A percentile compares a stretch with the other conserved stretches of the same genome.
Conservation (phyloP, 805 yeast genomes). For the Lachancea cidri region DNA sequence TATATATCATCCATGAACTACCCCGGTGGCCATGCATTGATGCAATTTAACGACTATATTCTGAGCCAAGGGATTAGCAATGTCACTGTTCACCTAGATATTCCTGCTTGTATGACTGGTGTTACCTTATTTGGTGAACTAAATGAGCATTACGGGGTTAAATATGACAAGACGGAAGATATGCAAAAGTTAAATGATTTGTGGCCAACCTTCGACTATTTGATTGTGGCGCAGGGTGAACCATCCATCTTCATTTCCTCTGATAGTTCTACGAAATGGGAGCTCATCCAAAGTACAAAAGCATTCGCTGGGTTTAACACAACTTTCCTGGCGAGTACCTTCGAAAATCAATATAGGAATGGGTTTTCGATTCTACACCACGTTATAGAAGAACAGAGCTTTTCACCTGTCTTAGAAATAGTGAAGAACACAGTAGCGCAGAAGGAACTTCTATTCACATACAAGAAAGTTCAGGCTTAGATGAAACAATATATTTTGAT, state of each 20-base stretch:
- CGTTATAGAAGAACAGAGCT: conserved; percentile 12
- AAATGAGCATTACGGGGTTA: conserved; percentile 33
- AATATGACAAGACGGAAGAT: conserved; percentile 76
- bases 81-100: conserved; percentile 63
- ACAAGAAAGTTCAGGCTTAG: conserved; percentile 14
- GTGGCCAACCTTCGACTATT: conserved; percentile 49
- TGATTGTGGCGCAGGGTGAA: conserved; percentile 38
- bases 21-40: conserved; percentile 82
- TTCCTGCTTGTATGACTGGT: conserved; percentile 84
- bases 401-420: conserved; percentile 13
- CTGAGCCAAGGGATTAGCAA: conserved; percentile 23
- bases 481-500: conserved; percentile 5
- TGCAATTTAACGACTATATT: conserved; percentile 43
- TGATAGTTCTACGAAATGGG: conserved; percentile 37
- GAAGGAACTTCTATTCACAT: conserved; percentile 29
- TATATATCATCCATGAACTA: conserved; percentile 69
- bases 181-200: conserved; percentile 29
- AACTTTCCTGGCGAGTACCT: conserved; percentile 15
- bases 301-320: conserved; percentile 41
- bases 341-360: conserved; percentile 16
- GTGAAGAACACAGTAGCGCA: conserved; percentile 19
- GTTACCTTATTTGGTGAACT: conserved; percentile 69
- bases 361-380: conserved; percentile 13
- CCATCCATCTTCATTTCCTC: conserved; percentile 19
- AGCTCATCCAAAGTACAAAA: conserved; percentile 33